Percentiles rank a stretch among this genome's conserved stretches.
Evolutionary conservation across 2,329 filamentous ascomycete species (phyloP).

Genomic region (Colletotrichum sp.): DNA sequence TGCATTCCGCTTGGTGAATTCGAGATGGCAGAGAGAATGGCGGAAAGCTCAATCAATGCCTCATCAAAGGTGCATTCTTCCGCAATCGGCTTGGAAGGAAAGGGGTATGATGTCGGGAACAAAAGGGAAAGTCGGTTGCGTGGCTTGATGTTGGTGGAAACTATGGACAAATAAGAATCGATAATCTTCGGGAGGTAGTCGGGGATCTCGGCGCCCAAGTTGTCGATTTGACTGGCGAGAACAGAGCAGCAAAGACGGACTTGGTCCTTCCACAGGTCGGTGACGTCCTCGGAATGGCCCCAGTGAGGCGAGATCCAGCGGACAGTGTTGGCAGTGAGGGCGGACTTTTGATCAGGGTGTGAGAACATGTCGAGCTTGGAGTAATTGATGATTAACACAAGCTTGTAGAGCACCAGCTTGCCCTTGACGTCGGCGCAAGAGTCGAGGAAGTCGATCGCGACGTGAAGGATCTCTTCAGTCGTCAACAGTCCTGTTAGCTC

Average conservation of each 20-base stretch:
- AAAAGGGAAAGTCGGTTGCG: slow-evolving; percentile 81
- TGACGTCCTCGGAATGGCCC: slow-evolving; percentile 76
- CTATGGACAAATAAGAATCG: slow-evolving; percentile 83
- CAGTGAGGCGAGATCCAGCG: slow-evolving; percentile 94
- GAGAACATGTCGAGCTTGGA: slow-evolving; percentile 82
- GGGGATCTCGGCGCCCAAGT: slow-evolving; percentile 80
- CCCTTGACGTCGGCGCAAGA: slow-evolving; percentile 87
- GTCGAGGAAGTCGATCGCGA: slow-evolving; percentile 93
- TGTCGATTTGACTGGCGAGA: slow-evolving; percentile 81
- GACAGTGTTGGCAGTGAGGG: slow-evolving; percentile 80
- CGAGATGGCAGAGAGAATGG: slow-evolving; percentile 82
- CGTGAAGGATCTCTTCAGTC: slow-evolving; percentile 85
- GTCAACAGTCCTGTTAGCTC: slow-evolving; percentile 80
- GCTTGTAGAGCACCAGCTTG: slow-evolving; percentile 89
- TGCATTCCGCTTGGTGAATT: slow-evolving; percentile 77
- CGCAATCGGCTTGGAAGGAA: slow-evolving; percentile 74
- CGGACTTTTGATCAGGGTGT: slow-evolving; percentile 74
- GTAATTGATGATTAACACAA: slow-evolving; percentile 92
- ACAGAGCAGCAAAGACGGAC: slow-evolving; percentile 93
- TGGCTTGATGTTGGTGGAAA: slow-evolving; percentile 55
- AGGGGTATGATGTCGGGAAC: slow-evolving; percentile 90
- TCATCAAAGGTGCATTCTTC: slow-evolving; percentile 77
- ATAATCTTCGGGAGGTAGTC: slow-evolving; percentile 91
- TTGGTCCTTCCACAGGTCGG: slow-evolving; percentile 89
- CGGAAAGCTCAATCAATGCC: slow-evolving; percentile 84